Conservation (phyloP, 2,329 filamentous ascomycete genomes). For the Esteya vermicola region DNA sequence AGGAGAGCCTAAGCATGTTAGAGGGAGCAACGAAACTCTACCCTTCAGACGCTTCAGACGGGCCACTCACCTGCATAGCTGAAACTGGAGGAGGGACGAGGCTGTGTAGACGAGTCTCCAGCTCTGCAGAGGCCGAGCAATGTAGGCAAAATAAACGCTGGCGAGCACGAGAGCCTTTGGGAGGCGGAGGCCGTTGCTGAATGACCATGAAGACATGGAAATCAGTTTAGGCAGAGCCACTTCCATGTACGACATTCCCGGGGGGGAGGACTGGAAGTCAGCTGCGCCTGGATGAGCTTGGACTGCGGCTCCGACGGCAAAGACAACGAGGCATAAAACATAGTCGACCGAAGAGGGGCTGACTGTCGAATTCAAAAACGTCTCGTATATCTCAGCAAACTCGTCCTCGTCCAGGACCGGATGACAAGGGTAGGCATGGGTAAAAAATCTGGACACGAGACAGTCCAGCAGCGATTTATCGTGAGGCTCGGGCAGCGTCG, state of each 20-base stretch:
- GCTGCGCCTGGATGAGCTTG: slow-evolving; percentile 9
- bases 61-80: slow-evolving; percentile 10
- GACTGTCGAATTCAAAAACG: slow-evolving; percentile 11
- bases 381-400: slow-evolving; percentile 13
- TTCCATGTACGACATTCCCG: slow-evolving; percentile 18
- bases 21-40: neutral
- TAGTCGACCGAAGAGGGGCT: slow-evolving; percentile 13
- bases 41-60: too few relatives aligned
- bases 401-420: slow-evolving; percentile 15
- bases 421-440: slow-evolving; percentile 13
- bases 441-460: slow-evolving; percentile 14
- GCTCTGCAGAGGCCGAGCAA: slow-evolving; percentile 18
- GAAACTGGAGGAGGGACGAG: slow-evolving; percentile 17
- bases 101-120: slow-evolving; percentile 19
- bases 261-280: slow-evolving; percentile 11
- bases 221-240: slow-evolving; percentile 16
- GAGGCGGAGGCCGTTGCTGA: slow-evolving; percentile 14
- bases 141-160: slow-evolving; percentile 19
- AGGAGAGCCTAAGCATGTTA: neutral
- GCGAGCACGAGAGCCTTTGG: slow-evolving; percentile 18
- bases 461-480: slow-evolving; percentile 11
- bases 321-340: slow-evolving; percentile 17
- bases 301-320: slow-evolving; percentile 15
- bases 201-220: slow-evolving; percentile 16
- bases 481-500: slow-evolving; percentile 1